Evolutionary conservation across 2,329 filamentous ascomycete species (phyloP), one percentile per base, ranked within the genome.

Genomic region (Sclerotiophoma versabilis): DNA sequence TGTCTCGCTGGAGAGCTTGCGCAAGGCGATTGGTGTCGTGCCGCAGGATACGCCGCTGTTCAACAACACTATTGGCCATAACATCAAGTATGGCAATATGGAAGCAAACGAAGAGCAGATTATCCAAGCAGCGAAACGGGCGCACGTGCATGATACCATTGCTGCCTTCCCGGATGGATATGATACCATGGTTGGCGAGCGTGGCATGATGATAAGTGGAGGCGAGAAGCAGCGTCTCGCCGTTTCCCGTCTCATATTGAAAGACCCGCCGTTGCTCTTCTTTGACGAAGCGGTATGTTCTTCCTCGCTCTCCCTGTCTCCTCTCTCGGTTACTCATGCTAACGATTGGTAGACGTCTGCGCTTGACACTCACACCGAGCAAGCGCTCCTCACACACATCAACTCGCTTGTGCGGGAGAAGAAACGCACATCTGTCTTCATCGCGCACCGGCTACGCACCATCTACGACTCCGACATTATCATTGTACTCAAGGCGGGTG

Each of bases 21-120:
- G 95, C 6, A 86, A 85, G 60, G 84, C 90, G 2, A 98, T 99
- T 60, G 95, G 95, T 19, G 93, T 99, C 14, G 95, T 99, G 0
- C 95, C 95, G 0, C 96, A 99, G 73, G 95, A 99, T 66, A 98
- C 95, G 0, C 93, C 95, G 0, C 82, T 99, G 1, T 99, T 99
- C 81, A 99, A 99, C 74, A 92, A 96, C 70, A 95, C 92, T 0
- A 93, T 99, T 54, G 89, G 90, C 71, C 92, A 97, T 75, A 99
- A 99, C 73, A 96, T 99, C 68, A 89, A 87, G 59, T 99, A 99
- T 73, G 95, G 95, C 44, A 85, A 90, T 62, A 84, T 98, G 59
- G 85, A 87, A 39, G 93, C 93, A 0, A 83, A 87, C 0, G 80
- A 83, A 9, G 91, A 92, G 26, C 81, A 88, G 52, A 89, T 99